Base-by-base conservation (phyloP, 768 basidiomycete species). In the Strobilomyces confusus region DNA sequence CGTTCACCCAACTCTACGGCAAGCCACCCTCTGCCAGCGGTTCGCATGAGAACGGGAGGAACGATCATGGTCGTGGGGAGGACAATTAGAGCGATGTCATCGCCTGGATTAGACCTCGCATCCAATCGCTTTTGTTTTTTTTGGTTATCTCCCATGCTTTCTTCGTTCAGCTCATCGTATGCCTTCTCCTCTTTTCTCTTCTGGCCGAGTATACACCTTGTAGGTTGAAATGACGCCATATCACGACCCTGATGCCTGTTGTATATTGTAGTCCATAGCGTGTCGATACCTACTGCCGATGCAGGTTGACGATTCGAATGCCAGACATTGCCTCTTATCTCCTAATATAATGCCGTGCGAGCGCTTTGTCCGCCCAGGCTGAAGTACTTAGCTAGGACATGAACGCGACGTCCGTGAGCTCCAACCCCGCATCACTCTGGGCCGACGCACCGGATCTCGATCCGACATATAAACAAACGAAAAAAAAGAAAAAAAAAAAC, bases 21-120 rank as follows among this genome's bases (percentile, higher is more conserved):
- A 77, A 75, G 62, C 72, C 73, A 17, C 69, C 72, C 34, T 71
- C 74, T 13, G 63, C 66, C 4, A 72, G 69, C 25, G 65, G 60
- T 19, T 48, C 69, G 13, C 63, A 68, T 23, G 70, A 71, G 40
- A 58, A 55, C 13, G 69, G 55, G 40, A 67, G 67, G 57, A 57
- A 50, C 14, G 65, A 66, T 29, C 65, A 66, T 49, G 61, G 45
- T 17, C 68, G 67, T 40, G 66, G 58, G 40, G 69, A 69, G 29
- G 68, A 69, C 44, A 66, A 69, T 49, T 69, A 71, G 68, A 63
- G 47, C 59, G 59, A 57, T 57, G 52, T 51, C 8, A 5, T 26
- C 9, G 38, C 65, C 56, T 32, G 32, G 52, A 48, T 17, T 33
- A 45, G 58, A 54, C 56, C 17, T 49, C 41, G 46, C 57, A 54